A percentile compares a stretch with the other conserved stretches of the same genome.
phyloP scores from a whole-genome alignment of 805 yeast genomes.

The Soucietia sequanensis region DNA sequence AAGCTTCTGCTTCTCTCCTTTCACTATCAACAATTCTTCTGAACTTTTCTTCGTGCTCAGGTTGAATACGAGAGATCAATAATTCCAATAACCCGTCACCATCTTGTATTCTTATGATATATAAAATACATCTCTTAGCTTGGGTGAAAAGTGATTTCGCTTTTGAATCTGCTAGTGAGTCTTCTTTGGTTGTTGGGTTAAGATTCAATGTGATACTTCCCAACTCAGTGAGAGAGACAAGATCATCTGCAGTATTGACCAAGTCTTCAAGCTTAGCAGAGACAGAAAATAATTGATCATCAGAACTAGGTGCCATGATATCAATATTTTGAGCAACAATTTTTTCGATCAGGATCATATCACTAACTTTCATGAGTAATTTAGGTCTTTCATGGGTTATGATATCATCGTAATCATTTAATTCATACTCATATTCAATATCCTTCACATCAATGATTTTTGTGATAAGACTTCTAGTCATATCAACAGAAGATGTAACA shows the following conservation, averaged over 20 bases:
- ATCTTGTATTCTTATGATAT: slow-evolving; percentile 80
- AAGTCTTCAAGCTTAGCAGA: slow-evolving; percentile 41
- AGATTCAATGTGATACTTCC: slow-evolving; percentile 55
- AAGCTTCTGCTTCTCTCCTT: slow-evolving; percentile 19
- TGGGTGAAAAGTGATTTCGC: slow-evolving; percentile 62
- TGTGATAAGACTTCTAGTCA: slow-evolving; percentile 44
- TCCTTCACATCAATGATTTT: slow-evolving; percentile 53
- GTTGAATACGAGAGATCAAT: slow-evolving; percentile 62
- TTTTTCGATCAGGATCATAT: slow-evolving; percentile 46
- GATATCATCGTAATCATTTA: slow-evolving; percentile 70
- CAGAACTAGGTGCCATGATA: slow-evolving; percentile 45
- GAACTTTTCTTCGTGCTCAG: slow-evolving; percentile 68
- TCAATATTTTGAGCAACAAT: slow-evolving; percentile 43
- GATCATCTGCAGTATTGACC: slow-evolving; percentile 34
- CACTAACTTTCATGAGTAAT: slow-evolving; percentile 43
- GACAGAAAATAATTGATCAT: slow-evolving; percentile 53
- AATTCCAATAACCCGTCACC: slow-evolving; percentile 67
- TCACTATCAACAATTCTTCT: slow-evolving; percentile 53
- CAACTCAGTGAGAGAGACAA: slow-evolving; percentile 49
- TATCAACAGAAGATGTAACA: slow-evolving; percentile 49
- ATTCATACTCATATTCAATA: slow-evolving; percentile 57
- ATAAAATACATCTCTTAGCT: slow-evolving; percentile 78
- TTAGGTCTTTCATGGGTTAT: slow-evolving; percentile 46
- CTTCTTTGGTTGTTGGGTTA: slow-evolving; percentile 50
- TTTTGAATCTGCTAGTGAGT: slow-evolving; percentile 53